Evolutionary conservation across 2,329 filamentous ascomycete species (phyloP).

Genomic region (Alternaria angustiovoidea): DNA sequence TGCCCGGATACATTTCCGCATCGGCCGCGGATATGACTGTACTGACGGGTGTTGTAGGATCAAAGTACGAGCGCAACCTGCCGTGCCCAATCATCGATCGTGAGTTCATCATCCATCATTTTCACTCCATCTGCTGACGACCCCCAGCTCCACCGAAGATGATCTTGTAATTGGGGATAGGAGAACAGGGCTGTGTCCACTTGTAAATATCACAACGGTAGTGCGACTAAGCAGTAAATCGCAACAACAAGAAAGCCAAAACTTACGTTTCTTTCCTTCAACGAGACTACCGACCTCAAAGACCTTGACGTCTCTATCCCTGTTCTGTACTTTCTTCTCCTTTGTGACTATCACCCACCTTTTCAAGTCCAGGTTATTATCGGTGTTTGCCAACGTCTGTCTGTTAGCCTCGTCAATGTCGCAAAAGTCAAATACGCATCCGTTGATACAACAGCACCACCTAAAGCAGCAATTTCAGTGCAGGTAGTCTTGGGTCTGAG

Average conservation of each 20-base stretch:
- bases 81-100: constrained; percentile 80
- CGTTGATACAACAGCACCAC: neutral
- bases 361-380: neutral
- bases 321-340: neutral
- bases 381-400: too few relatives aligned
- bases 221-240: constrained; percentile 11
- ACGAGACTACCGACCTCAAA: neutral
- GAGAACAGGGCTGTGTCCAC: constrained; percentile 12
- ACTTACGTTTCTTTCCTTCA: neutral
- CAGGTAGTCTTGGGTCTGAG: neutral
- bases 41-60: constrained; percentile 65
- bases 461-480: neutral
- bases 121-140: constrained; percentile 23
- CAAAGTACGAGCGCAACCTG: constrained; percentile 95
- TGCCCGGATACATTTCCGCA: constrained; percentile 29
- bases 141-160: constrained; percentile 47
- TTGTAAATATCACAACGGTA: constrained; percentile 22
- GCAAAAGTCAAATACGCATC: neutral
- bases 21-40: constrained; percentile 31
- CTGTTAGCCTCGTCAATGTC: too few relatives aligned
- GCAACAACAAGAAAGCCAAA: constrained; percentile 12
- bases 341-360: neutral
- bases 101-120: constrained; percentile 60
- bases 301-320: neutral
- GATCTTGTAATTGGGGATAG: constrained; percentile 37